phyloP scores from a whole-genome alignment of 140 eudicot genomes.

The Senecio squalidus region DNA sequence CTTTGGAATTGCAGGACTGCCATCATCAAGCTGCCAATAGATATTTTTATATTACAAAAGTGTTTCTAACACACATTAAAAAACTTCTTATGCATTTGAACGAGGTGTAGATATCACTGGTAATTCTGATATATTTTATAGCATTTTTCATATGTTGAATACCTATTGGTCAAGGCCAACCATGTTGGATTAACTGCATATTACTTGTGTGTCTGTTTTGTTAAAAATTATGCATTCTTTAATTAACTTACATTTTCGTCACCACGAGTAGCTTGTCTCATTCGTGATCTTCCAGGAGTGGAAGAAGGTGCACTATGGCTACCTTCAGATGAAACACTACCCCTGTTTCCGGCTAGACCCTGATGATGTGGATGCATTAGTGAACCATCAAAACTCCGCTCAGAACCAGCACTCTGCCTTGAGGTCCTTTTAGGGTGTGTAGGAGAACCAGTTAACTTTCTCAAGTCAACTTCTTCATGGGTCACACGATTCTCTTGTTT shows the following conservation, averaged over 20 bases:
- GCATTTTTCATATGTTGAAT: neutral
- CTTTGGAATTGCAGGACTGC: conserved; percentile 52
- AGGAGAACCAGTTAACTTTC: conserved; percentile 27
- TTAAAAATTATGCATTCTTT: neutral
- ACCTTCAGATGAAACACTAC: conserved; percentile 42
- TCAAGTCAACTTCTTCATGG: conserved; percentile 28
- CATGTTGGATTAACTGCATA: too few relatives aligned
- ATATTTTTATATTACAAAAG: too few relatives aligned
- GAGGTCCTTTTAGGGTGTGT: conserved; percentile 34
- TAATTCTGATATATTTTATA: neutral
- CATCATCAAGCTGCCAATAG: conserved; percentile 41
- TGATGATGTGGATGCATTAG: conserved; percentile 53
- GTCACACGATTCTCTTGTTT: conserved; percentile 32
- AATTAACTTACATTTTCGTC: conserved; percentile 50
- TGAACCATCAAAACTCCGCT: conserved; percentile 52
- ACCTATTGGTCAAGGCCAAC: neutral
- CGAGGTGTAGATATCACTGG: neutral
- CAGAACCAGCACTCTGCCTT: conserved; percentile 44
- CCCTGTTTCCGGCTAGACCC: conserved; percentile 38
- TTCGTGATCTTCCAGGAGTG: conserved; percentile 68
- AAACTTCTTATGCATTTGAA: too few relatives aligned
- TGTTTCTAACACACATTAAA: too few relatives aligned
- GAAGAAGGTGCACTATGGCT: conserved; percentile 50
- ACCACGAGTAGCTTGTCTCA: conserved; percentile 53
- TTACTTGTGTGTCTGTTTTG: too few relatives aligned